phyloP scores from a whole-genome alignment of 306 rosid genomes.

The Vachellia collinsii region DNA sequence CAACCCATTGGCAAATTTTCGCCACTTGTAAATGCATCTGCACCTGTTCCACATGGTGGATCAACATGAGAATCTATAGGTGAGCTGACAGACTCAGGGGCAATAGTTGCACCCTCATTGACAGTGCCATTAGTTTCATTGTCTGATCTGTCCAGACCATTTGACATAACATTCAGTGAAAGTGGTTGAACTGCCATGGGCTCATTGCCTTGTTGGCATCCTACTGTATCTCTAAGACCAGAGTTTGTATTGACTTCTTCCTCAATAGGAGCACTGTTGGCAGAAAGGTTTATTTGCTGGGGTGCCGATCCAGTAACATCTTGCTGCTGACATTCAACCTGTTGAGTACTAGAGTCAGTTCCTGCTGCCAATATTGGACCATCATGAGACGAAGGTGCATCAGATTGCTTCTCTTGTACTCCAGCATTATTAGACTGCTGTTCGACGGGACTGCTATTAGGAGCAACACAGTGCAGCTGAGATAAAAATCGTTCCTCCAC shows the following conservation, averaged over 20 bases:
- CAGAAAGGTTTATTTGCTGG: slow-evolving; percentile 50
- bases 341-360: slow-evolving; percentile 59
- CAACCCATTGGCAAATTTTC: slow-evolving; percentile 52
- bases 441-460: slow-evolving; percentile 62
- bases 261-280: slow-evolving; percentile 49
- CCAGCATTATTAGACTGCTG: slow-evolving; percentile 61
- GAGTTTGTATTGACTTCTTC: slow-evolving; percentile 66
- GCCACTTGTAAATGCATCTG: slow-evolving; percentile 49
- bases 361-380: slow-evolving; percentile 51
- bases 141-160: slow-evolving; percentile 62
- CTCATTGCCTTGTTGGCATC: slow-evolving; percentile 54
- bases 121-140: slow-evolving; percentile 58
- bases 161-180: slow-evolving; percentile 53
- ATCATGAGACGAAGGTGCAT: slow-evolving; percentile 63
- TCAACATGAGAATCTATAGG: slow-evolving; percentile 45
- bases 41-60: slow-evolving; percentile 50
- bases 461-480: slow-evolving; percentile 58
- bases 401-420: slow-evolving; percentile 66
- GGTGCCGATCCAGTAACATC: slow-evolving; percentile 55
- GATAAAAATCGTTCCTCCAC: slow-evolving; percentile 83
- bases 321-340: slow-evolving; percentile 64
- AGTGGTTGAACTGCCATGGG: slow-evolving; percentile 75
- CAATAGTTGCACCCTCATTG: slow-evolving; percentile 50
- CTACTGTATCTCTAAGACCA: slow-evolving; percentile 53
- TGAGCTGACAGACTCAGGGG: slow-evolving; percentile 47